Evolutionary conservation across 345 rosid genomes (phyloP), one percentile per base, ranked within the genome.

Genomic region (Erucastrum elatum): DNA sequence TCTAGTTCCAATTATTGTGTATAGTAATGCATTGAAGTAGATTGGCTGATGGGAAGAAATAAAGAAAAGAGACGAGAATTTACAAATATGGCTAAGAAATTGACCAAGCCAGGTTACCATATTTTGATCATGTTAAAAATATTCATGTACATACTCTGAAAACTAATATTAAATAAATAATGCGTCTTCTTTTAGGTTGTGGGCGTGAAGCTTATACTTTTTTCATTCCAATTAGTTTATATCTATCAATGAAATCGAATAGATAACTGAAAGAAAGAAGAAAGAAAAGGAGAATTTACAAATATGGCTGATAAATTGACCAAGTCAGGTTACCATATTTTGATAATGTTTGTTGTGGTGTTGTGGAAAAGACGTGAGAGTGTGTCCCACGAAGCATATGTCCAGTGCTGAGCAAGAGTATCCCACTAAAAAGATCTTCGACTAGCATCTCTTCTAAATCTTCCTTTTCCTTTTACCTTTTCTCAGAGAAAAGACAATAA

Each of bases 321-420:
- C 70, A 61, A 73, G 77, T 73, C 78, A 29, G 74, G 31, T 79
- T 61, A 15, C 78, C 63, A 79, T 67, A 60, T 67, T 59, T 61
- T 60, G 74, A 25, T 15, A 63, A 17, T 33, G 82, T 44, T 64
- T 66, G 26, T 56, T 78, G 77, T 78, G 56, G 26, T 39, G 26
- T 11, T 76, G 79, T 26, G 34, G 75, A 60, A 77, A 31, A 84
- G 82, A 86, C 77, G 71, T 80, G 71, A 77, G 82, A 62, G 81
- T 80, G 82, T 90, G 84, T 80, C 83, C 86, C 82, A 86, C 76
- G 29, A 83, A 87, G 92, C 85, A 64, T 21, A 21, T 76, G 86
- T 81, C 84, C 74, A 79, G 72, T 75, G 84, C 56, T 51, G 46
- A 46, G 84, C 88, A 92, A 80, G 85, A 88, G 86, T 82, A 92